Evolutionary conservation across 768 basidiomycete genomes (phyloP), one percentile per base, ranked within the genome.

Genomic region (Agaricus sinodeliciosus): DNA sequence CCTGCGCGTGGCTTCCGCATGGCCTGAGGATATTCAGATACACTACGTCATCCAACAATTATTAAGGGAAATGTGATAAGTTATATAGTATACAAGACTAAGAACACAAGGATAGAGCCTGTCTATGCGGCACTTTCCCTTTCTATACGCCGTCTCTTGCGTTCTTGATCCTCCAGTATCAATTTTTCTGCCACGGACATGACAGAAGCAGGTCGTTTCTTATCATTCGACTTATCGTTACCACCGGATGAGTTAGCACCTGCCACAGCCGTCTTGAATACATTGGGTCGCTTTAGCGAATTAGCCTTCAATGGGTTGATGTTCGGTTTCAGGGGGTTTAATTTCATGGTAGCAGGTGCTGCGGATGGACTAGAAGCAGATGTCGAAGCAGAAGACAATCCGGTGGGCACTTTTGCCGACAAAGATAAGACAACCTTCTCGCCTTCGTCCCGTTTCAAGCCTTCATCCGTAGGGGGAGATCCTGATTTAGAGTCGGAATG

Each of bases 151-250:
- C 91, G 74, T 65, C 84, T 77, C 68, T 95, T 94, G 63, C 92
- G 77, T 67, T 92, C 91, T 69, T 90, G 88, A 26, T 96, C 93
- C 72, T 97, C 95, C 54, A 84, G 59, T 55, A 96, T 94, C 54
- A 98, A 68, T 57, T 79, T 75, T 67, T 97, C 94, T 13, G 89
- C 89, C 22, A 89, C 90, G 59, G 84, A 82, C 78, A 94, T 81
- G 3, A 37, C 11, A 46, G 81, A 72, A 9, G 78, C 79, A 4
- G 78, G 60, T 37, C 84, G 76, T 70, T 87, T 85, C 74, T 77
- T 82, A 41, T 80, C 80, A 35, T 74, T 77, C 9, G 55, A 59
- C 55, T 67, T 64, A 40, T 69, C 70, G 43, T 63, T 61, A 9
- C 68, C 73, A 42, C 62, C 60, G 57, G 73, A 65, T 13, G 69